Base-by-base conservation (phyloP, 2,329 filamentous ascomycete genomes). In the Anisogramma anomala region DNA sequence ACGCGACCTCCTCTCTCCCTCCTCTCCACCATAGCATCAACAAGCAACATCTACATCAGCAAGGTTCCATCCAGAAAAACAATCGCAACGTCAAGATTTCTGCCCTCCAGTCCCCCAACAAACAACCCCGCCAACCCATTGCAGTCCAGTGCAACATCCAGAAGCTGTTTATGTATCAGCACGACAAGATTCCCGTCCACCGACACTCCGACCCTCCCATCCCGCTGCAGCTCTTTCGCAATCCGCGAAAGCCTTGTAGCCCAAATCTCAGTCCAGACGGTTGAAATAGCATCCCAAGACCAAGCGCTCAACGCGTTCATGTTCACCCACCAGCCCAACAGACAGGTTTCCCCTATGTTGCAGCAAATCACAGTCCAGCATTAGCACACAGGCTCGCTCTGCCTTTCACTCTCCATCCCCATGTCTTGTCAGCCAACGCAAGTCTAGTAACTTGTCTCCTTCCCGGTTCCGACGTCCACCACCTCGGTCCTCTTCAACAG, bases 191-290 rank as follows among this genome's bases (percentile, higher is more conserved):
- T 78, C 78, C 84, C 83, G 79, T 86, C 80, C 87, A 85, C 79
- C 84, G 81, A 84, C 82, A 89, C 81, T 79, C 82, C 71, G 44
- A 41, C 44, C 80, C 81, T 77, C 85, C 85, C 74, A 79, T 85
- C 74, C 85, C 86, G 84, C 85, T 93, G 84, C 86, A 88, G 78
- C 74, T 82, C 77, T 93, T 93, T 84, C 86, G 86, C 78, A 87
- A 84, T 83, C 75, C 80, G 79, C 81, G 84, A 76, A 93, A 84
- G 79, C 84, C 80, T 74, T 85, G 84, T 83, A 88, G 83, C 73
- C 78, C 78, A 65, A 79, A 87, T 68, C 82, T 86, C 67, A 82
- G 79, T 69, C 87, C 84, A 59, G 89, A 91, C 84, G 89, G 88
- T 75, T 95, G 87, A 88, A 69, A n/a, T n/a, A n/a, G n/a, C n/a